Percentiles rank a stretch among this genome's conserved stretches.
Conservation (phyloP, 2,329 filamentous ascomycete genomes). For the Diaporthe citriasiana region DNA sequence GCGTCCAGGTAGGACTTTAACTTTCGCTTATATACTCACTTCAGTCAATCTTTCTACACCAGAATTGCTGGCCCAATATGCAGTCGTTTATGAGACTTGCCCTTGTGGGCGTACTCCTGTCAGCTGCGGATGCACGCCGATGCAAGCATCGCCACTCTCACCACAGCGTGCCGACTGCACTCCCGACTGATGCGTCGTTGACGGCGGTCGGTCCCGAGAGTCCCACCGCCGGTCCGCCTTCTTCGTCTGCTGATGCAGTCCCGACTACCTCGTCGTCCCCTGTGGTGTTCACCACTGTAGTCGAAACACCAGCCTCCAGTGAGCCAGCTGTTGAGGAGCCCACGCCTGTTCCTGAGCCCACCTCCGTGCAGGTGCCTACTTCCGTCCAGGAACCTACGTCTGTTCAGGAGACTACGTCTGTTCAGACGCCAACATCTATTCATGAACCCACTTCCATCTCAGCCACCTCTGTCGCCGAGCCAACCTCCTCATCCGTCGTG, state of each 20-base stretch:
- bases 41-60: slow-evolving; percentile 31
- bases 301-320: neutral
- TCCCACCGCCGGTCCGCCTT: neutral
- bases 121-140: slow-evolving; percentile 25
- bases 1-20: slow-evolving; percentile 21
- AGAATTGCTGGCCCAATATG: slow-evolving; percentile 21
- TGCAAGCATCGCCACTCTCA: slow-evolving; percentile 37
- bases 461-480: neutral
- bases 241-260: slow-evolving; percentile 9
- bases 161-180: slow-evolving; percentile 8
- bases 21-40: slow-evolving; percentile 33
- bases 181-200: neutral
- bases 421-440: neutral
- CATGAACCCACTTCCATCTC: neutral
- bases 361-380: neutral
- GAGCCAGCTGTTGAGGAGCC: slow-evolving; percentile 9
- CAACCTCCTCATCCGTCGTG: slow-evolving; percentile 1
- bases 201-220: neutral
- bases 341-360: slow-evolving; percentile 5
- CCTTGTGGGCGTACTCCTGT: slow-evolving; percentile 24
- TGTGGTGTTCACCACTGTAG: neutral
- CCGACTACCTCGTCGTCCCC: neutral
- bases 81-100: slow-evolving; percentile 24
- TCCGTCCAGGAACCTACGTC: neutral
- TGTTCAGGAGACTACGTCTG: neutral